Percentiles rank a stretch among this genome's conserved stretches.
Evolutionary conservation across 805 yeast genomes (phyloP).

Genomic region (Saccharomyces kudriavzevii): DNA sequence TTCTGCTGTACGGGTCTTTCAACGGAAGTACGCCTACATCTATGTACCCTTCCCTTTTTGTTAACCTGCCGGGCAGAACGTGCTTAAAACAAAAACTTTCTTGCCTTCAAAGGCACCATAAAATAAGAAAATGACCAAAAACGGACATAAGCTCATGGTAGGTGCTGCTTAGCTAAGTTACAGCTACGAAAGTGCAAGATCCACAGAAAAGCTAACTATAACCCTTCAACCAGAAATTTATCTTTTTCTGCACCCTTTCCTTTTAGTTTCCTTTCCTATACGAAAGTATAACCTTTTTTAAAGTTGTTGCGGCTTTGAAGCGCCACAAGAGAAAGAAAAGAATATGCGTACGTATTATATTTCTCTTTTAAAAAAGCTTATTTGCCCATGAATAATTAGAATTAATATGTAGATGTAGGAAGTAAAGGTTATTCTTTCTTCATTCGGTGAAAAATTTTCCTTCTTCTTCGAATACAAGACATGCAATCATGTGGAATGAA

Average conservation of each 20-base stretch:
- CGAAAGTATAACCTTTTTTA: not conserved
- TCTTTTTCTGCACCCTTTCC: not conserved
- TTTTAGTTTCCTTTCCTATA: not conserved
- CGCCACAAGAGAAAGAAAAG: not conserved
- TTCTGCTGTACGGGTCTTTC: not conserved
- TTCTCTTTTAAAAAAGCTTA: not conserved
- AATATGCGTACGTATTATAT: not conserved
- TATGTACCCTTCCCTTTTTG: too few species aligned
- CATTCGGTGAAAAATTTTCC: not conserved
- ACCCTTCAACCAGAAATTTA: not conserved
- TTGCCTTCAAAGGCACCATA: not conserved
- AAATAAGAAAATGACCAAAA: not conserved
- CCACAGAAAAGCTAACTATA: not conserved
- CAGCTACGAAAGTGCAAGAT: not conserved
- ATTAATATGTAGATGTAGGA: not conserved
- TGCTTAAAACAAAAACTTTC: not conserved
- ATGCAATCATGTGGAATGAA: conserved; percentile 3
- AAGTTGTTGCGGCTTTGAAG: not conserved
- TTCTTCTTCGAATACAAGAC: not conserved
- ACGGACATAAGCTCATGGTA: not conserved
- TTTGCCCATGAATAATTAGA: not conserved
- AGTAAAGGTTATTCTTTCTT: not conserved
- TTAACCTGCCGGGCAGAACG: not conserved
- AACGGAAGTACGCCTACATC: not conserved
- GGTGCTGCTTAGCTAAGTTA: not conserved